A percentile compares a stretch with the other conserved stretches of the same genome.
These are phyloP conservation scores for Cochlearia excelsa DNA, from an alignment of 345 rosid genomes.

Conservation along the genomic window DNA sequence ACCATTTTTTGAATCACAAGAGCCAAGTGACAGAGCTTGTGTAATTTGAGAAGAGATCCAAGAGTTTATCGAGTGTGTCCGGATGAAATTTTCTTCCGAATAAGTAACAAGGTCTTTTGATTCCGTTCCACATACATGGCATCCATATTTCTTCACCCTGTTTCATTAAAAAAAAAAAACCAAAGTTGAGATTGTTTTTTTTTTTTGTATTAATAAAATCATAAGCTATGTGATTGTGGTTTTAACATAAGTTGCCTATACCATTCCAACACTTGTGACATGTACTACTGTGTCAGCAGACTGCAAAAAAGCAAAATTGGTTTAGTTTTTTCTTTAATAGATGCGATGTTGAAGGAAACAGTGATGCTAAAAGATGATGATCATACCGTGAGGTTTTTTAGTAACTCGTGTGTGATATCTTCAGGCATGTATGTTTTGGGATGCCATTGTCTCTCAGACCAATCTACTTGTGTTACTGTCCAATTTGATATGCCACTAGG, in stretches of 20 bases:
- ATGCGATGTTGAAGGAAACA: not conserved
- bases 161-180: not conserved
- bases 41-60: slow-evolving; percentile 75
- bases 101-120: slow-evolving; percentile 82
- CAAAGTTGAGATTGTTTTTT: not conserved
- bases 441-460: slow-evolving; percentile 99
- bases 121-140: slow-evolving; percentile 95
- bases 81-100: slow-evolving; percentile 91
- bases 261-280: slow-evolving; percentile 83
- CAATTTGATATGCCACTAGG: slow-evolving; percentile 89
- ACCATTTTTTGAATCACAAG: slow-evolving; percentile 12
- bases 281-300: slow-evolving; percentile 66
- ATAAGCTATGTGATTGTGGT: not conserved
- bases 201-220: too few relatives aligned
- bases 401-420: slow-evolving; percentile 61
- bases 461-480: slow-evolving; percentile 94
- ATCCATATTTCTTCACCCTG: slow-evolving; percentile 59
- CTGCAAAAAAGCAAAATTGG: slow-evolving; percentile 42
- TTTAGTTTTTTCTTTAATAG: not conserved
- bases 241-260: slow-evolving; percentile 20
- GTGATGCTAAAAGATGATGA: not conserved
- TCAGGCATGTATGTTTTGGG: slow-evolving; percentile 77
- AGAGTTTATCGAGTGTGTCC: slow-evolving; percentile 62
- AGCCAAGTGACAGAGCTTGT: slow-evolving; percentile 37
- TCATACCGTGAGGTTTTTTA: slow-evolving; percentile 79